Percentiles rank a stretch among this genome's conserved stretches.
These are phyloP conservation scores for Blastobotrys chiropterorum DNA, from an alignment of 805 yeast species.

Conservation along the genomic window DNA sequence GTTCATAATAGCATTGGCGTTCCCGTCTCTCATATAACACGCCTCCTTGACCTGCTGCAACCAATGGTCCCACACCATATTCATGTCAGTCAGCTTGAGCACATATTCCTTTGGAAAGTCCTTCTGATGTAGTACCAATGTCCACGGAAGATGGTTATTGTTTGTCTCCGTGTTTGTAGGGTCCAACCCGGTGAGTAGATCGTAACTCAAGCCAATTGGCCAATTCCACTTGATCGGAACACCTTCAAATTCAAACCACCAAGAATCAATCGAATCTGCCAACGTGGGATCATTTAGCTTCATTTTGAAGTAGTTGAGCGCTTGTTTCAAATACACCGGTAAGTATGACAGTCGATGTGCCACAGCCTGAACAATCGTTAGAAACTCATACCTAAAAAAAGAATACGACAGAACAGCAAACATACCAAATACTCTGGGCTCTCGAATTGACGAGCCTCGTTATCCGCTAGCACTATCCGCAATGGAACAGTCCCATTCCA, in stretches of 20 bases:
- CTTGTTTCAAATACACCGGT: constrained; percentile 21
- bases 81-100: constrained; percentile 32
- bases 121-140: constrained; percentile 37
- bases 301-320: constrained; percentile 21
- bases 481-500: constrained; percentile 29
- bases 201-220: constrained; percentile 68
- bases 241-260: constrained; percentile 66
- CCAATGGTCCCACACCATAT: constrained; percentile 48
- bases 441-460: constrained; percentile 16
- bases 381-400: too few species aligned
- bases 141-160: constrained; percentile 37
- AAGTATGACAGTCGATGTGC: constrained; percentile 16
- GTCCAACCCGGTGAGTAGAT: constrained; percentile 40
- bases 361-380: neutral
- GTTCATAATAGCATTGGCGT: constrained; percentile 75
- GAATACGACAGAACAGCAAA: neutral
- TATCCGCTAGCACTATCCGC: constrained; percentile 19
- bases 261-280: constrained; percentile 19
- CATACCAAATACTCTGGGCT: constrained; percentile 12
- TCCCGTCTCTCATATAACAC: constrained; percentile 66
- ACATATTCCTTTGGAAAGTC: constrained; percentile 41
- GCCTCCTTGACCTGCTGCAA: constrained; percentile 79
- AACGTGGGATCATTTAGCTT: constrained; percentile 23
- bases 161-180: constrained; percentile 21
- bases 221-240: constrained; percentile 65